Base-by-base conservation (phyloP, 176 grass and related monocot genomes). In the Otatea glauca region DNA sequence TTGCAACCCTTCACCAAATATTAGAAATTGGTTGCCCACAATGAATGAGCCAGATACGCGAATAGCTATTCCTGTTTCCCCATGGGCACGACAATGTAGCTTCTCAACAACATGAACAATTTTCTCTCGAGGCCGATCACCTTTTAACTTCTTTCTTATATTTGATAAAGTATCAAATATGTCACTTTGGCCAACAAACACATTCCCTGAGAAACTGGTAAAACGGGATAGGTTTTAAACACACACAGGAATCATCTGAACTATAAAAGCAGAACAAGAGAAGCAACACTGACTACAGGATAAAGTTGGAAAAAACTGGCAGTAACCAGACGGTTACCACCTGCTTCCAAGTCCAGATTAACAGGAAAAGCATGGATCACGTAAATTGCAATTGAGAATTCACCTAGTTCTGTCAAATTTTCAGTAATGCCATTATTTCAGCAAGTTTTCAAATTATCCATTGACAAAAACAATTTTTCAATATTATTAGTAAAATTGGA, bases 61-160 rank as follows among this genome's bases (percentile, higher is more conserved):
- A 63, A 98, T 95, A 70, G 81, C 87, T 42, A 98, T 29, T 60
- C 91, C 96, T 43, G 80, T 65, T 77, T 89, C 85, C 72, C 77
- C 89, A 7, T 90, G 73, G 2, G 86, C 45, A 21, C 90, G 91
- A 39, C 93, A 98, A 56, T 92, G 89, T 61, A 95, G 91, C 81
- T 95, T 98, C 84, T 98, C 91, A 7, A 95, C 83, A n/a, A 98
- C 88, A 92, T 98, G 96, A 41, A 95, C 91, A 45, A 98, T 91
- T 90, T 94, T 98, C 82, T 95, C 96, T 39, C 70, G 70, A 50
- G 93, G 89, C 14, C 83, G 80, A 18, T 93, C 83, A 43, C 96
- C 96, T 54, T 85, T 91, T 82, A 98, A 68, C 87, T 95, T 95
- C 65, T 85, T 92, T 53, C 96, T 87, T 90, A 95, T 88, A 74